Evolutionary conservation across 208 protist genomes (phyloP).

Genomic region (Acanthamoeba triangularis): DNA sequence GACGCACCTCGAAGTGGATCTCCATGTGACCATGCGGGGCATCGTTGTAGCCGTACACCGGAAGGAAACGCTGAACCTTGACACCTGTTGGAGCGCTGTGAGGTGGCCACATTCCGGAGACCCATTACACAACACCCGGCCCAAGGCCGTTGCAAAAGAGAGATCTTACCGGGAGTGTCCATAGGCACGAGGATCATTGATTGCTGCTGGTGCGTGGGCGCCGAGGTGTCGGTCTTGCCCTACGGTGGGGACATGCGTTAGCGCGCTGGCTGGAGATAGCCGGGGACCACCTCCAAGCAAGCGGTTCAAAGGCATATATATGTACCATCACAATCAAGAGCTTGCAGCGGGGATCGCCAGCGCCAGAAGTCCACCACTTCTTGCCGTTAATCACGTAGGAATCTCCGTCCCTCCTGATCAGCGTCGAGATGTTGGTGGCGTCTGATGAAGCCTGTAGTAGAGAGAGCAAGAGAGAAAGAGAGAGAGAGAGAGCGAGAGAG

Average conservation of each 20-base stretch:
- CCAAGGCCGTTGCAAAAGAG: background rate
- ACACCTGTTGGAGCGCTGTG: conserved; percentile 83
- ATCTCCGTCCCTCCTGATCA: conserved; percentile 84
- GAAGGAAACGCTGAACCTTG: conserved; percentile 85
- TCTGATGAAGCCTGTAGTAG: conserved; percentile 78
- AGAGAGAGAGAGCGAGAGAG: conserved; percentile 28
- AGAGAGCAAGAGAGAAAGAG: background rate
- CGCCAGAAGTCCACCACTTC: conserved; percentile 92
- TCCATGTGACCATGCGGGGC: conserved; percentile 91
- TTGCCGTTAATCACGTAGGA: conserved; percentile 91
- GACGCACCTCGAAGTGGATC: conserved; percentile 82
- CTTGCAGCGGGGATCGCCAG: conserved; percentile 70
- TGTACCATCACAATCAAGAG: conserved; percentile 72
- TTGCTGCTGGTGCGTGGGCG: conserved; percentile 87
- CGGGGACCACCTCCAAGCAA: conserved; percentile 79
- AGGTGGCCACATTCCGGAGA: background rate
- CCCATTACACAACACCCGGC: no score
- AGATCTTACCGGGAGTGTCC: conserved; percentile 78
- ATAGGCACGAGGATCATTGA: conserved; percentile 94
- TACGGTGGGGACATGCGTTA: conserved; percentile 47
- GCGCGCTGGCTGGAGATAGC: background rate
- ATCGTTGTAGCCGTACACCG: conserved; percentile 92
- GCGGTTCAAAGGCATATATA: background rate
- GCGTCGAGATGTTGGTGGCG: conserved; percentile 86
- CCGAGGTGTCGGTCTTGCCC: conserved; percentile 87